A percentile compares a stretch with the other conserved stretches of the same genome.
These are phyloP conservation scores for Penicillium sp. DNA, from an alignment of 2,329 filamentous ascomycete species.

Conservation along the genomic window DNA sequence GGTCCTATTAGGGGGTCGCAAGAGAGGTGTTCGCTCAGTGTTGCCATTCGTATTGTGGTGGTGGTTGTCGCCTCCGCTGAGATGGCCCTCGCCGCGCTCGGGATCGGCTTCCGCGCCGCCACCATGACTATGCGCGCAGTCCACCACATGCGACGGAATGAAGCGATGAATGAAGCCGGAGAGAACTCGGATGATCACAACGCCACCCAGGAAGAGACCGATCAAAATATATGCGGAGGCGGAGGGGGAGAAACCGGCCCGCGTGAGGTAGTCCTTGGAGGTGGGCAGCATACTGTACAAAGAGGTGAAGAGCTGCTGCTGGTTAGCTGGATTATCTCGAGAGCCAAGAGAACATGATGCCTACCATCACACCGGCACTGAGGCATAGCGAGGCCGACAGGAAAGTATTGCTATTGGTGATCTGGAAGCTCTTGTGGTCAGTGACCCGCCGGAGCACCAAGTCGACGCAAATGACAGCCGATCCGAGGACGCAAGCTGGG, in stretches of 20 bases:
- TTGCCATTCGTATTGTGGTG: constrained; percentile 18
- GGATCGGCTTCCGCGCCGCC: constrained; percentile 39
- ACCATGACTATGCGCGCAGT: constrained; percentile 52
- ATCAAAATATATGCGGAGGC: constrained; percentile 60
- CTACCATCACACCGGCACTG: constrained; percentile 94
- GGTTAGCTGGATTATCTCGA: constrained; percentile 5
- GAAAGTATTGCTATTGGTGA: constrained; percentile 87
- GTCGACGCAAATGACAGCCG: constrained; percentile 86
- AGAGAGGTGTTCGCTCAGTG: constrained; percentile 38
- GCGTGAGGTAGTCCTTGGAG: constrained; percentile 74
- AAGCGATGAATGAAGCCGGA: constrained; percentile 51
- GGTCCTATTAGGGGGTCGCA: constrained; percentile 17
- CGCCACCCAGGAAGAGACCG: constrained; percentile 53
- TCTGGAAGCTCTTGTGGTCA: constrained; percentile 76
- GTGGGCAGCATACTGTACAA: constrained; percentile 93
- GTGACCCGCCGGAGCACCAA: constrained; percentile 73
- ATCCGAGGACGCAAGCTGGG: constrained; percentile 67
- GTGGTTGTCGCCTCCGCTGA: constrained; percentile 25
- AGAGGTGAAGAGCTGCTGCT: constrained; percentile 78
- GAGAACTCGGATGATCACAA: constrained; percentile 50
- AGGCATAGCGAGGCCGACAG: constrained; percentile 85
- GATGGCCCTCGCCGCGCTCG: constrained; percentile 33
- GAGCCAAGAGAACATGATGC: too few species aligned
- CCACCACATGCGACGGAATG: constrained; percentile 55
- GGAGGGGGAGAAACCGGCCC: constrained; percentile 69